Evolutionary conservation across 2,329 filamentous ascomycete genomes (phyloP), one percentile per base, ranked within the genome.

Genomic region (Neofusicoccum cordaticola): DNA sequence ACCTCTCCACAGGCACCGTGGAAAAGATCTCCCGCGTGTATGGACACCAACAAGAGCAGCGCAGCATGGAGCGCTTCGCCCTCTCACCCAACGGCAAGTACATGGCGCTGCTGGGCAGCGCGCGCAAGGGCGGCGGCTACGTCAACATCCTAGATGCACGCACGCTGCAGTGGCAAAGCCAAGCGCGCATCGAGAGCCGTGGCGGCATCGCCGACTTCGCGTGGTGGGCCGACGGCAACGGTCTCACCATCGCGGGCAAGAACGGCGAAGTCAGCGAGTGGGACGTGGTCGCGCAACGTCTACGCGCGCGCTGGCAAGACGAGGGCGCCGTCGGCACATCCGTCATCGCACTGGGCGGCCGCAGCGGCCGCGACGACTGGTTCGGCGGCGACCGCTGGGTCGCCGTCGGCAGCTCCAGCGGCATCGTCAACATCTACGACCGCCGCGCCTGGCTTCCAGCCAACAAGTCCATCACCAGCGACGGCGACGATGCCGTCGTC

Each of bases 341-440:
- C 0, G 90, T 65, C 17, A 81, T 99, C 62, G 86, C 88, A 2
- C 84, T 98, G 2, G 94, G 95, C 39, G 91, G 90, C 0, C 82
- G 83, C 34, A 82, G 82, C 72, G 89, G 88, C 0, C 85, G 78
- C 68, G 85, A 88, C 8, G 73, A 74, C 3, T 78, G 79, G 50
- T 80, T 93, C 3, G 94, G 93, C 31, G 89, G 89, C 3, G 91
- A 97, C 77, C 85, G 91, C 65, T 99, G 93, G 93, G 87, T 97
- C 13, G 93, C 91, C 0, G 82, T 97, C 48, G 95, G 95, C 11
- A 93, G 90, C 65, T 90, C 87, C 68, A 93, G 88, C 67, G 95
- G 95, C 66, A 91, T 99, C 65, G 88, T 96, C 65, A 98, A 98
- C 77, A 84, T 99, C 67, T 99, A 99, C 80, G 92, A 98, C 74